These are phyloP conservation scores for Rossbeevera mucosa DNA, from an alignment of 768 basidiomycete species.

Conservation along the genomic window DNA sequence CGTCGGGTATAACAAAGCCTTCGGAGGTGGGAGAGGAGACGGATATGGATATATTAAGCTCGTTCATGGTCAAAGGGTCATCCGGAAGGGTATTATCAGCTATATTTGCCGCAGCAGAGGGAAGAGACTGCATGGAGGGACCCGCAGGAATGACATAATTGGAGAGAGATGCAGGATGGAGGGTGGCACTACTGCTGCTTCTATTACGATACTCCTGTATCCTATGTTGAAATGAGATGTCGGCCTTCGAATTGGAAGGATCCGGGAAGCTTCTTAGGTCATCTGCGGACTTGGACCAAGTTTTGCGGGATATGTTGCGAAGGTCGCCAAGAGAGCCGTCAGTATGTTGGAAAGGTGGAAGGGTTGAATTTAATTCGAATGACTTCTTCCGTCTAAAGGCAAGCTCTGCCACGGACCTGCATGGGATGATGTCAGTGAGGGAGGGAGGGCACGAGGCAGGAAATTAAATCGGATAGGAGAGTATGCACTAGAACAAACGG, in stretches of 20 bases:
- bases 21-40: constrained; percentile 42
- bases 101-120: constrained; percentile 26
- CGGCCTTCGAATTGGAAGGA: constrained; percentile 34
- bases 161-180: constrained; percentile 34
- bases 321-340: constrained; percentile 57
- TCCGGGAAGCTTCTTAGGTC: constrained; percentile 59
- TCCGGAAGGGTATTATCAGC: constrained; percentile 23
- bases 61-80: constrained; percentile 16
- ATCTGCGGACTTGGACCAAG: constrained; percentile 78
- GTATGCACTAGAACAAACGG: neutral
- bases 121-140: constrained; percentile 41
- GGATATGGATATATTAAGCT: constrained; percentile 43
- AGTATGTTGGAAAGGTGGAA: constrained; percentile 29
- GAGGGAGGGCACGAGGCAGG: neutral
- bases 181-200: constrained; percentile 53
- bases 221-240: constrained; percentile 54
- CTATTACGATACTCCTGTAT: constrained; percentile 61
- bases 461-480: constrained; percentile 3
- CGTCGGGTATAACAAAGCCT: constrained; percentile 28
- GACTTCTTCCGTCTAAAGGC: constrained; percentile 44
- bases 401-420: constrained; percentile 65
- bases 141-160: constrained; percentile 25
- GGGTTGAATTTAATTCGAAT: constrained; percentile 36
- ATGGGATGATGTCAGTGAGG: constrained; percentile 20
- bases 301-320: constrained; percentile 61